Base-by-base conservation (phyloP, 148 eudicot species). In the Oxyria digyna region DNA sequence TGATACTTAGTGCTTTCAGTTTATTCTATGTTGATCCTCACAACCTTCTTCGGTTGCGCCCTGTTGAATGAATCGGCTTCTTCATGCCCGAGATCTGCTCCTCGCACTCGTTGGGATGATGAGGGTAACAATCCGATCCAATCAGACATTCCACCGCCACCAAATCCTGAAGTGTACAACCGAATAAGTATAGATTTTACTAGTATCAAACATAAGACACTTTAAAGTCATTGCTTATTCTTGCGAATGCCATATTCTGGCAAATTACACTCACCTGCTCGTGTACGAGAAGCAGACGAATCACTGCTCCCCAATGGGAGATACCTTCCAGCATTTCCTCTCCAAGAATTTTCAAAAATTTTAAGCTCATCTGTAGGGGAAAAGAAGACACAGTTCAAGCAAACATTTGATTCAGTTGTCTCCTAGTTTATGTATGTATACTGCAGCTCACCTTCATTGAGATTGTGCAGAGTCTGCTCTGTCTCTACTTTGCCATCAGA, bases 401-500 rank as follows among this genome's bases (percentile, higher is more conserved):
- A 14, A 27, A 49, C 6, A 17, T 24, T 3, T 49, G 13, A 9
- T 26, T n/a, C 32, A 18, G 18, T 13, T n/a, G 43, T 14, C 0
- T 2, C 6, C 11, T 67, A 68, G 9, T 6, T 3, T 10, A 20
- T 9, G 26, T 18, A 6, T 37, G 23, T 15, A 33, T n/a, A 37
- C 17, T 20, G n/a, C n/a, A n/a, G 29, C 80, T 27, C 27, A 87
- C 97, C 97, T 85, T 89, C 86, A 54, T 85, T 63, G 71, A 89
- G 45, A 72, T 91, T 91, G 75, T 91, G 97, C 74, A 91, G 78
- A 45, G 86, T 84, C 76, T 91, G 89, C 74, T 68, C 42, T 57
- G 90, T 89, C 31, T 89, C 92, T 77, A 87, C 93, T 71, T 80
- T 82, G 12, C 97, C 97, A 74, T 87, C 96, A 20, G 93, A 70